Conservation (phyloP, 768 basidiomycete genomes). For the Phylloporus arenicola region DNA sequence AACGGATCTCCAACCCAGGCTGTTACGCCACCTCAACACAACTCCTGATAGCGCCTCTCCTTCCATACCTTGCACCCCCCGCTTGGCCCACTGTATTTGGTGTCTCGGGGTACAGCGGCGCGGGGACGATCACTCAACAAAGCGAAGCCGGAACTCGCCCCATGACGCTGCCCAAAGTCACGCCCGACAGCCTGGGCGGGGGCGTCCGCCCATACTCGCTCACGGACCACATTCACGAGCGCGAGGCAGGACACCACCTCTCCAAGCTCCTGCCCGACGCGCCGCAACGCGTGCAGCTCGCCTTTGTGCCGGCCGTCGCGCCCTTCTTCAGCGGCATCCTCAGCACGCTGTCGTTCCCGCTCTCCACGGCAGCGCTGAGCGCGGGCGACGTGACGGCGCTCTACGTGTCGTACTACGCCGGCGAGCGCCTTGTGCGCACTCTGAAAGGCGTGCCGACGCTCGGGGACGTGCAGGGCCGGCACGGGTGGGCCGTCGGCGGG, state of each 20-base stretch:
- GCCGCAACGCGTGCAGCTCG: conserved; percentile 46
- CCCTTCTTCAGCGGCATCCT: conserved; percentile 96
- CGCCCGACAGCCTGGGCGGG: conserved; percentile 66
- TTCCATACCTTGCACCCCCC: conserved; percentile 56
- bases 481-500: conserved; percentile 89
- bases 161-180: conserved; percentile 75
- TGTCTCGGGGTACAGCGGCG: conserved; percentile 92
- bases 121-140: conserved; percentile 73
- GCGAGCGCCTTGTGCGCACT: conserved; percentile 68
- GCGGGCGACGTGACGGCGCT: conserved; percentile 68
- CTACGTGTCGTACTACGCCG: conserved; percentile 73
- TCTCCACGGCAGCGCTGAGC: conserved; percentile 51
- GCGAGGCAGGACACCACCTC: conserved; percentile 86
- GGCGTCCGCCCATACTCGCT: conserved; percentile 82
- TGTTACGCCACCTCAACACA: conserved; percentile 95
- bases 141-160: conserved; percentile 61
- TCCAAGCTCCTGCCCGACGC: conserved; percentile 44
- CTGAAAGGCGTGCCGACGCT: conserved; percentile 69
- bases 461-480: conserved; percentile 70
- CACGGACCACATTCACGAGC: conserved; percentile 98
- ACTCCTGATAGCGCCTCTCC: conserved; percentile 84
- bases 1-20: conserved; percentile 93
- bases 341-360: conserved; percentile 78
- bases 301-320: conserved; percentile 81
- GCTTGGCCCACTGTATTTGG: conserved; percentile 84